Evolutionary conservation across 2,329 filamentous ascomycete genomes (phyloP), one percentile per base, ranked within the genome.

Genomic region (Aspergillus brunneoviolaceus): DNA sequence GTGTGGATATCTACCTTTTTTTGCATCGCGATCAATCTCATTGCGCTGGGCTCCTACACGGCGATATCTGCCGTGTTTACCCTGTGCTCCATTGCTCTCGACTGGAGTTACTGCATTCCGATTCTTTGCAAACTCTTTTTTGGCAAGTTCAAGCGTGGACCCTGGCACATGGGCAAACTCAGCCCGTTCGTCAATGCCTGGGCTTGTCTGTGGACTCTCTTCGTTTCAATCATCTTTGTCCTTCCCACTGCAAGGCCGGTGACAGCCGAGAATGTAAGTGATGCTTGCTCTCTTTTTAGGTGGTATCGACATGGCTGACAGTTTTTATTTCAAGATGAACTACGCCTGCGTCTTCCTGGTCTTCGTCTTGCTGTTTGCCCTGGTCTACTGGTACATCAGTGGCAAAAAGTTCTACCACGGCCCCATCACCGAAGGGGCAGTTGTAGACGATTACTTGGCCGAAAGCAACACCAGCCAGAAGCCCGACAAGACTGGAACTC

Each of bases 91-190:
- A 55, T 55, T 21, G 39, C 39, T 19, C 39, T 55, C 10, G 53
- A 55, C 53, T 55, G 53, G 39, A 55, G 53, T 11, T 55, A 55
- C 19, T 55, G 53, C 45, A 55, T 55, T 11, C 53, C 53, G 4
- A 27, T 55, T 33, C 39, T 55, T 16, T 55, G 53, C 42, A 55
- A 55, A 19, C 19, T 55, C 25, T 12, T 55, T n/a, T 55, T 55
- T 31, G 53, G 53, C 19, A 19, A 55, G 45, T 55, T 55, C 45
- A 55, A n/a, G 21, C 53, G 42, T 5, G 53, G 53, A 14, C 53
- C 53, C n/a, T 55, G 53, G 53, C 53, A 55, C 42, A 55, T 55
- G 53, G 53, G 53, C 19, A 31, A 19, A 27, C 19, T 55, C 16
- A 47, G 53, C 45, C 45, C n/a, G 0, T 14, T n/a, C 0, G 42